Base-by-base conservation (phyloP, 768 basidiomycete species). In the Boletus tomentosulus region DNA sequence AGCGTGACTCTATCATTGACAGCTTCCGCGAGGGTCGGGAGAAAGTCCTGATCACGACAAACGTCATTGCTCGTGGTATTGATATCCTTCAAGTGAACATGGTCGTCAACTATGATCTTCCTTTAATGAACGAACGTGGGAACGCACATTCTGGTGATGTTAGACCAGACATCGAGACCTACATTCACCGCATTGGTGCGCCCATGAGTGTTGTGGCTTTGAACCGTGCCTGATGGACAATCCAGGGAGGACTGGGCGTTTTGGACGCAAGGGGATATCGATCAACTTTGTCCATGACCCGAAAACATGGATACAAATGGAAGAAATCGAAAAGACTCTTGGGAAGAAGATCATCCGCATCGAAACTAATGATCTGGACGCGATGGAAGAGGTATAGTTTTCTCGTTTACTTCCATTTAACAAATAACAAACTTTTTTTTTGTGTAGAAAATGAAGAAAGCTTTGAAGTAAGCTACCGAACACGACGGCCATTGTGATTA, bases 91-190 rank as follows among this genome's bases (percentile, higher is more conserved):
- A 98, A 75, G 97, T 99, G 63, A 99, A 98, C 78, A 94, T 99
- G 94, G 96, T 98, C n/a, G 93, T 99, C 71, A 98, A 98, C 74
- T 99, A 98, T 66, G 95, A 98, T 66, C 80, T 97, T 27, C 94
- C 95, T 0, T 74, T 93, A 44, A 83, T 90, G 81, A 86, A 83
- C 60, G 88, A 90, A 63, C 84, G 87, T 13, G 72, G 62, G 51
- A 70, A 66, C 60, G 65, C 58, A 46, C 75, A 65, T 57, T 66
- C 59, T 3, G 70, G 67, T 24, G 86, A 89, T 57, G 78, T 70
- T 60, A 76, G 73, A 54, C 92, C 93, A 0, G 97, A 99, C 67
- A 79, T 94, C 44, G 97, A 98, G 76, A 98, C 96, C 1, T 99
- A 99, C 68, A 87, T 98, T 44, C 97, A 99, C 72, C 86, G 97